Evolutionary conservation across 2,329 filamentous ascomycete genomes (phyloP).

Genomic region (Stagonosporopsis rhizophila): DNA sequence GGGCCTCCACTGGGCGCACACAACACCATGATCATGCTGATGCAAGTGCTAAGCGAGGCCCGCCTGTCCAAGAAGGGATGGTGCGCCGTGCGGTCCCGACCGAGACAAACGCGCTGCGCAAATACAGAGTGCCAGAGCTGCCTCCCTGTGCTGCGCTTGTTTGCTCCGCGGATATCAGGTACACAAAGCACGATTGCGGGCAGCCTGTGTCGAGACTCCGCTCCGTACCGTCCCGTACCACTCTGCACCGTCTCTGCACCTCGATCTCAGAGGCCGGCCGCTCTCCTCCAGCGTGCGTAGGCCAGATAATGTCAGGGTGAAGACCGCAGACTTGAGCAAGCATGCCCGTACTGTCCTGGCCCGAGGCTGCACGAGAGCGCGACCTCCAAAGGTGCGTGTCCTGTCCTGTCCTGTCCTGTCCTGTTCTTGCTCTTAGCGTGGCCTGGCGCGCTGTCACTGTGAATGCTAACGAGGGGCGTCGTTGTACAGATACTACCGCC

Average conservation of each 20-base stretch:
- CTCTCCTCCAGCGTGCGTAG: constrained; percentile 1
- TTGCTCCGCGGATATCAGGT: constrained; percentile 12
- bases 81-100: constrained; percentile 3
- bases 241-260: background rate
- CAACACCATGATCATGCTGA: constrained; percentile 10
- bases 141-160: background rate
- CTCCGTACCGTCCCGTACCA: no score
- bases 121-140: background rate
- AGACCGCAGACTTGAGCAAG: constrained; percentile 5
- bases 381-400: constrained; percentile 37
- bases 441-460: constrained; percentile 1
- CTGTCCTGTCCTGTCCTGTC: no score
- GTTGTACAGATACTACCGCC: constrained; percentile 42
- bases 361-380: constrained; percentile 37
- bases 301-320: constrained; percentile 23
- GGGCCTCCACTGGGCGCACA: constrained; percentile 8
- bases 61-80: constrained; percentile 10
- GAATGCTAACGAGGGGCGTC: constrained; percentile 1
- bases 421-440: background rate
- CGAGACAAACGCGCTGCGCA: constrained; percentile 4
- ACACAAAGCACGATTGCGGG: constrained; percentile 14
- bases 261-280: background rate
- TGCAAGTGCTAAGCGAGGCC: constrained; percentile 10
- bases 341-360: constrained; percentile 28
- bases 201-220: background rate